Evolutionary conservation across 1,284 basidiomycete species (phyloP), one percentile per base, ranked within the genome.

Genomic region (Ustilago esculenta): DNA sequence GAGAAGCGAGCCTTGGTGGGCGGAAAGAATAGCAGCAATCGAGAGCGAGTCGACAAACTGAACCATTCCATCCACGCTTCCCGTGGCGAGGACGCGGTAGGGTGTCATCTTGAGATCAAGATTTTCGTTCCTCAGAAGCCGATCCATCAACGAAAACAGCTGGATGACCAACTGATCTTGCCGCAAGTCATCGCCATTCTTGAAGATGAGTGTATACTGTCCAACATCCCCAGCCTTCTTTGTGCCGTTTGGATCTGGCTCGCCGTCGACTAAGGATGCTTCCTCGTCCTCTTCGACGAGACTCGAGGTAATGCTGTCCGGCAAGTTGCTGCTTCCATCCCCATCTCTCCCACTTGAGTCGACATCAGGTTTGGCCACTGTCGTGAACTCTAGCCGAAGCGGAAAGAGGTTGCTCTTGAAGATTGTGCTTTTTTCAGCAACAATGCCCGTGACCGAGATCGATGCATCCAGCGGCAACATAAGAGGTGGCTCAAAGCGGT

Each of bases 371-470:
- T 36, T 51, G 27, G 55, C 33, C n/a, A 29, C 49, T 4, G 37
- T 82, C 71, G 25, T 70, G 81, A 98, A 95, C 83, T 91, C 92
- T 11, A 99, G 85, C 17, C 95, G 86, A 43, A 98, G 86, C 0
- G 96, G 96, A 69, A 90, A 92, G 48, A 98, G 88, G 76, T 95
- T 98, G 36, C 94, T 97, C 82, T 98, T 99, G 87, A 99, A 98
- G 25, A 98, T 90, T 9, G 90, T 91, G 14, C 92, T 95, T 77
- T 92, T 92, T 53, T 98, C 94, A 0, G 94, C 84, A 32, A 90
- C 88, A 74, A 98, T 91, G 0, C 94, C 92, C 0, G 87, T 90
- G 27, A 97, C 87, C 60, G 88, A 87, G 25, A 95, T 85, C 4
- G 87, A 86, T 1, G 94, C 92, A 74, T 98, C 92, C 35, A 98